Evolutionary conservation across 192 early-diverging fungal genomes (phyloP).

Genomic region (Umbelopsis isabellina): DNA sequence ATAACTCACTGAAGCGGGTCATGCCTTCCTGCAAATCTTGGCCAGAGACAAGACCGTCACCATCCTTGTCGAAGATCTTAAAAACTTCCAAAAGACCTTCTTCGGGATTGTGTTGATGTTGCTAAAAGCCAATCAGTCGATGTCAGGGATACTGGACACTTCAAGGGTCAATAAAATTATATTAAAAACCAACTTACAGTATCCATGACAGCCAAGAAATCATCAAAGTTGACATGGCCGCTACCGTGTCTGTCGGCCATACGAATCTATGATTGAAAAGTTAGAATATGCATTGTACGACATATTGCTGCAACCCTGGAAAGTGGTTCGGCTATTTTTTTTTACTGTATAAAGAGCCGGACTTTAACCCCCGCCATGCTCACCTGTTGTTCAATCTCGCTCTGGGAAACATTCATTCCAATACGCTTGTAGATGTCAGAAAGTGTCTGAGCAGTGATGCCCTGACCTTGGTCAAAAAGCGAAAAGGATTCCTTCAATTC

Average conservation of each 20-base stretch:
- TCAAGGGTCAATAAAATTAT: background rate
- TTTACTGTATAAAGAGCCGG: background rate
- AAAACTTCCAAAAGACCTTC: conserved; percentile 35
- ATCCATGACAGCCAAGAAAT: conserved; percentile 37
- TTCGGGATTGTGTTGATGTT: conserved; percentile 35
- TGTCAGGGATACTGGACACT: background rate
- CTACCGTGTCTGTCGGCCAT: conserved; percentile 6
- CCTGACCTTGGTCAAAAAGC: conserved; percentile 28
- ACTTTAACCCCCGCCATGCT: conserved; percentile 10
- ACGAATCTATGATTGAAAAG: background rate
- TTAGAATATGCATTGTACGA: conserved; percentile 18
- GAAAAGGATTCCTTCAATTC: conserved; percentile 30
- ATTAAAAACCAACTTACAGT: background rate
- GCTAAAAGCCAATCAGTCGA: conserved; percentile 17
- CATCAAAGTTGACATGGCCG: conserved; percentile 27
- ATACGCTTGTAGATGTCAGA: conserved; percentile 33
- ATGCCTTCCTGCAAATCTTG: conserved; percentile 37
- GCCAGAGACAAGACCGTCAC: conserved; percentile 30
- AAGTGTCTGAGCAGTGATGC: conserved; percentile 29
- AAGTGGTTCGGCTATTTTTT: background rate
- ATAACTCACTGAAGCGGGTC: conserved; percentile 31
- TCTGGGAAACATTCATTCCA: conserved; percentile 26
- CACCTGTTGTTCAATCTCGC: conserved; percentile 35
- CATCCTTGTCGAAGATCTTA: conserved; percentile 30
- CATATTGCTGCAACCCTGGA: background rate